These are phyloP conservation scores for Penicillium herquei DNA, from an alignment of 495 filamentous ascomycete species.

Conservation along the genomic window DNA sequence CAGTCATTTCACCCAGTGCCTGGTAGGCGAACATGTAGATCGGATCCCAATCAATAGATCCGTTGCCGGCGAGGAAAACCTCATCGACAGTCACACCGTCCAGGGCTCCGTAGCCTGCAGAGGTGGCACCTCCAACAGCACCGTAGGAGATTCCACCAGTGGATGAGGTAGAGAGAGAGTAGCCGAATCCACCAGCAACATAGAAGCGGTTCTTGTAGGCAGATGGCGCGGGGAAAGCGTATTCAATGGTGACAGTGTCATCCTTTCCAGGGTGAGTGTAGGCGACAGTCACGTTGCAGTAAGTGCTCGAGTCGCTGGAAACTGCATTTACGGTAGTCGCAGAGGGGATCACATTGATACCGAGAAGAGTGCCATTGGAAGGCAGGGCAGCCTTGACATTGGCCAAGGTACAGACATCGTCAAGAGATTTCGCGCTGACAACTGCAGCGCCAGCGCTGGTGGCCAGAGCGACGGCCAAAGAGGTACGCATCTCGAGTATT, in stretches of 20 bases:
- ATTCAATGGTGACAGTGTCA: conserved; percentile 27
- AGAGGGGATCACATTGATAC: conserved; percentile 28
- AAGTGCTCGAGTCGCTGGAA: conserved; percentile 23
- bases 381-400: conserved; percentile 27
- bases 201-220: conserved; percentile 36
- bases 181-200: conserved; percentile 35
- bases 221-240: conserved; percentile 27
- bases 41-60: conserved; percentile 41
- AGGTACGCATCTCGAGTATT: neutral
- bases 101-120: conserved; percentile 39
- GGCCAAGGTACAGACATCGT: conserved; percentile 30
- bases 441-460: conserved; percentile 9
- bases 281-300: conserved; percentile 36
- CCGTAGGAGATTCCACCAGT: conserved; percentile 38
- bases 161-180: conserved; percentile 13
- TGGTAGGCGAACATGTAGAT: conserved; percentile 44
- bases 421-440: conserved; percentile 25
- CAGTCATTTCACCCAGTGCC: conserved; percentile 37
- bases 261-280: conserved; percentile 33
- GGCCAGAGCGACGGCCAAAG: neutral
- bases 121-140: conserved; percentile 34
- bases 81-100: conserved; percentile 29
- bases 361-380: conserved; percentile 29
- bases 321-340: conserved; percentile 22
- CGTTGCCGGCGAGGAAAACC: conserved; percentile 35